phyloP scores from a whole-genome alignment of 345 rosid species.

The Brassica juncea region DNA sequence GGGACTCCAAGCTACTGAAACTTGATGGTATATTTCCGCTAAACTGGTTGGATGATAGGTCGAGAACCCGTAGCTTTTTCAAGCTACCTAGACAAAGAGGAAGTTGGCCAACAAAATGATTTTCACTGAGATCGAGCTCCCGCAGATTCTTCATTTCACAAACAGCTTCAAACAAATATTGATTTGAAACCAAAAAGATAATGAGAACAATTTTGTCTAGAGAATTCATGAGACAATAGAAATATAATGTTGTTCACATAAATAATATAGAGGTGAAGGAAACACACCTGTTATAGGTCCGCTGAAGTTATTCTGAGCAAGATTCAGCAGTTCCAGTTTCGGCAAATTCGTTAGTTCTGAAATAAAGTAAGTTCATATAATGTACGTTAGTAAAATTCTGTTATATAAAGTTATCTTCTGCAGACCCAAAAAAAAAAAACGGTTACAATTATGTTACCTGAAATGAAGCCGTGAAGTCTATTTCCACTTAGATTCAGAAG shows the following conservation, averaged over 20 bases:
- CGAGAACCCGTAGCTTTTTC: slow-evolving; percentile 13
- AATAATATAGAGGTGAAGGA: background rate
- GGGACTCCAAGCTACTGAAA: slow-evolving; percentile 2
- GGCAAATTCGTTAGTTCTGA: slow-evolving; percentile 1
- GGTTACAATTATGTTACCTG: background rate
- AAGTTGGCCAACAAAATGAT: background rate
- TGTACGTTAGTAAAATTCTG: background rate
- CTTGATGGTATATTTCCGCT: slow-evolving; percentile 12
- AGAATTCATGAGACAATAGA: background rate
- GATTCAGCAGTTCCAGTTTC: background rate
- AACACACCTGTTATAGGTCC: slow-evolving; percentile 17
- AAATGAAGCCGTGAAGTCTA: background rate
- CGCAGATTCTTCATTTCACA: slow-evolving; percentile 21
- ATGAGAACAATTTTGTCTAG: background rate
- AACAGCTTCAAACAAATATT: background rate
- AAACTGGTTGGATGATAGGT: slow-evolving; percentile 15
- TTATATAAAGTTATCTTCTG: background rate
- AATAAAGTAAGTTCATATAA: background rate
- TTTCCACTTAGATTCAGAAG: background rate
- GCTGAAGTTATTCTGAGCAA: background rate
- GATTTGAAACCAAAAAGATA: background rate
- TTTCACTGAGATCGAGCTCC: slow-evolving; percentile 3
- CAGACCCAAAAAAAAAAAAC: background rate
- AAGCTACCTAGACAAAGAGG: slow-evolving; percentile 19
- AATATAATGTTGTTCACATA: background rate